Percentiles rank a stretch among this genome's conserved stretches.
Evolutionary conservation across 2,329 filamentous ascomycete genomes (phyloP).

Genomic region (Trichothecium roseum): DNA sequence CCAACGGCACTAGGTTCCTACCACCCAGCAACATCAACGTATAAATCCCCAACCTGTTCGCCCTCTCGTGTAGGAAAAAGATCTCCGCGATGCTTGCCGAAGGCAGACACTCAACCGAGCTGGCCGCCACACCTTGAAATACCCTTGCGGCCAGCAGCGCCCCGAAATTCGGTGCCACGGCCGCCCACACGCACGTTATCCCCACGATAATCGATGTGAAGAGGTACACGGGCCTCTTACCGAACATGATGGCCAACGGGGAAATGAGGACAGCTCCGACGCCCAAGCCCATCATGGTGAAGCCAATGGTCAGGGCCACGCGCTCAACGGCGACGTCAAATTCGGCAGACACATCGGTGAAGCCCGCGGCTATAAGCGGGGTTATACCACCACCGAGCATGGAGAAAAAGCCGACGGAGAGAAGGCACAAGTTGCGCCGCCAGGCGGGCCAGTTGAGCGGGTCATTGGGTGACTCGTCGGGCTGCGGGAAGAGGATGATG

Average conservation of each 20-base stretch:
- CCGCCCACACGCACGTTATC: slow-evolving; percentile 71
- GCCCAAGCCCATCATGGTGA: slow-evolving; percentile 91
- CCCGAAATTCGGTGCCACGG: slow-evolving; percentile 66
- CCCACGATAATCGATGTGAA: slow-evolving; percentile 71
- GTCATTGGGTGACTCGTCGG: slow-evolving; percentile 34
- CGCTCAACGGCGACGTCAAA: slow-evolving; percentile 56
- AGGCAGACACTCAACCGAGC: slow-evolving; percentile 83
- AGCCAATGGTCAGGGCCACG: slow-evolving; percentile 77
- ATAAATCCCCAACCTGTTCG: slow-evolving; percentile 88
- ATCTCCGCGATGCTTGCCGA: slow-evolving; percentile 94
- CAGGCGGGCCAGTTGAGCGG: slow-evolving; percentile 34
- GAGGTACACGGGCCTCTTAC: slow-evolving; percentile 86
- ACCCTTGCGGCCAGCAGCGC: slow-evolving; percentile 75
- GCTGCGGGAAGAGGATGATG: slow-evolving; percentile 38
- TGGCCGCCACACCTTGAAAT: slow-evolving; percentile 79
- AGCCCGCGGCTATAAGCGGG: slow-evolving; percentile 80
- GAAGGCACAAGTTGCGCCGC: slow-evolving; percentile 64
- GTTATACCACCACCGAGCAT: slow-evolving; percentile 92
- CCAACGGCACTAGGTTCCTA: slow-evolving; percentile 81
- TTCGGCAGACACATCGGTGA: slow-evolving; percentile 62
- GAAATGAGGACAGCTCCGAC: slow-evolving; percentile 78
- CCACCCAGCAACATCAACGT: slow-evolving; percentile 79
- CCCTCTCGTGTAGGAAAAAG: slow-evolving; percentile 88
- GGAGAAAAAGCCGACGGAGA: slow-evolving; percentile 84
- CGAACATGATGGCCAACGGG: slow-evolving; percentile 82